Conservation (phyloP, 179 eudicot species). For the Silene coronaria region DNA sequence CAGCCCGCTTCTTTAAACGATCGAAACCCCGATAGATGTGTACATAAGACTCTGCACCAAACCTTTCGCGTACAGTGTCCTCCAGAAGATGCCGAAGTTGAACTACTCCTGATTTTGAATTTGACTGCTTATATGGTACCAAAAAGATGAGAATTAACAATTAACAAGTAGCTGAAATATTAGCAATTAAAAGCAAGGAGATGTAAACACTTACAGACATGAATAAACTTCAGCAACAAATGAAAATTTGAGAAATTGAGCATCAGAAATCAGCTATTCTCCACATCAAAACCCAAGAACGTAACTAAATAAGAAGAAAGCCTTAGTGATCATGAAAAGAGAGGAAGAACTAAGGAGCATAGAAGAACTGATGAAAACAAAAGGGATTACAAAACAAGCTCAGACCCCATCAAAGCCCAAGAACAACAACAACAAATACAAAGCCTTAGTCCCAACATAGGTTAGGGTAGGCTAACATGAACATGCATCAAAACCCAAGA, state of each 20-base stretch:
- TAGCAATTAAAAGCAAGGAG: not conserved
- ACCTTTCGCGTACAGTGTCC: slow-evolving; percentile 45
- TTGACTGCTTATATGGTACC: slow-evolving; percentile 15
- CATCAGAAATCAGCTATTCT: not conserved
- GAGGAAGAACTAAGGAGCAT: not conserved
- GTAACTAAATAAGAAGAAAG: not conserved
- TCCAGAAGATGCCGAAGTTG: slow-evolving; percentile 53
- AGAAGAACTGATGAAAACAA: not conserved
- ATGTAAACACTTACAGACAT: not conserved
- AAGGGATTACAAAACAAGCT: not conserved
- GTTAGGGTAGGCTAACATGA: no score
- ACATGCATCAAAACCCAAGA: not conserved
- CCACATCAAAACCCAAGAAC: not conserved
- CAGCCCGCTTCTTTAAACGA: slow-evolving; percentile 33
- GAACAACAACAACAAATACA: not conserved
- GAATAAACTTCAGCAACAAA: not conserved
- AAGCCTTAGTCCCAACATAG: no score
- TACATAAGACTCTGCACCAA: slow-evolving; percentile 52
- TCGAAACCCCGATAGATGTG: slow-evolving; percentile 32
- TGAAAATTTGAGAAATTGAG: not conserved
- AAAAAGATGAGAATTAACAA: not conserved
- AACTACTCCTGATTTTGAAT: not conserved
- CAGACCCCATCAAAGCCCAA: not conserved
- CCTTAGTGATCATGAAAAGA: not conserved
- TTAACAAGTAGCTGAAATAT: not conserved